phyloP scores from a whole-genome alignment of 2,329 filamentous ascomycete genomes.

The Pyrenochaeta sp. region DNA sequence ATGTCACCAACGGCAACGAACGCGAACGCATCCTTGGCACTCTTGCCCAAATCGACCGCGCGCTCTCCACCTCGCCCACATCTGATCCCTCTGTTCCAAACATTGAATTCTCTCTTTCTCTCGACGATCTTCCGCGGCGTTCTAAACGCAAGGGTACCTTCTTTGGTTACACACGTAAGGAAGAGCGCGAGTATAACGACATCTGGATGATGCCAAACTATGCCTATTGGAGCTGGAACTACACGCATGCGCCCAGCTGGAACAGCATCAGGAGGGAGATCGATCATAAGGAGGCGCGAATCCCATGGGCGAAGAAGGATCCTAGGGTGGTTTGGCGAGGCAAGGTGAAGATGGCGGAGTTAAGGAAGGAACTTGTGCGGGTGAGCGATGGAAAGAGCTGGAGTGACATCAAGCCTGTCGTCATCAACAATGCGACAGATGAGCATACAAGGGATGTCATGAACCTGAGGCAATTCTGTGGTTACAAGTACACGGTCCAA shows the following conservation, averaged over 20 bases:
- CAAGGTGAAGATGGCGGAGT: conserved; percentile 43
- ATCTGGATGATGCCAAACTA: conserved; percentile 49
- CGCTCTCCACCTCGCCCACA: conserved; percentile 33
- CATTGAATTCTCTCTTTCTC: conserved; percentile 43
- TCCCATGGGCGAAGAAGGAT: conserved; percentile 41
- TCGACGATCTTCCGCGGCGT: conserved; percentile 43
- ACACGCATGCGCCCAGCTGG: conserved; percentile 46
- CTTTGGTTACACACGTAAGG: conserved; percentile 43
- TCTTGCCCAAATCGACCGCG: conserved; percentile 44
- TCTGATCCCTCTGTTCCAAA: conserved; percentile 41
- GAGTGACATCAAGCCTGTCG: conserved; percentile 46
- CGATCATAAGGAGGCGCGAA: conserved; percentile 26
- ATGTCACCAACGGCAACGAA: conserved; percentile 45
- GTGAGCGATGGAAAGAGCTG: conserved; percentile 40
- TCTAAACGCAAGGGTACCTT: conserved; percentile 36
- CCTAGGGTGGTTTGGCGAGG: conserved; percentile 43
- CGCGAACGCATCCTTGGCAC: conserved; percentile 46
- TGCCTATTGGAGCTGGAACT: conserved; percentile 48
- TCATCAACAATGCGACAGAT: conserved; percentile 43
- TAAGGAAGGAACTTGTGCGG: conserved; percentile 38
- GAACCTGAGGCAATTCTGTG: conserved; percentile 44
- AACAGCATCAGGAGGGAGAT: conserved; percentile 44
- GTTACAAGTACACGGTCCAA: conserved; percentile 63
- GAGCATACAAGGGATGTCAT: conserved; percentile 44
- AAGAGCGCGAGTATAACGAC: conserved; percentile 35